Base-by-base conservation (phyloP, 106 monocot species). In the Dioscorea alata region DNA sequence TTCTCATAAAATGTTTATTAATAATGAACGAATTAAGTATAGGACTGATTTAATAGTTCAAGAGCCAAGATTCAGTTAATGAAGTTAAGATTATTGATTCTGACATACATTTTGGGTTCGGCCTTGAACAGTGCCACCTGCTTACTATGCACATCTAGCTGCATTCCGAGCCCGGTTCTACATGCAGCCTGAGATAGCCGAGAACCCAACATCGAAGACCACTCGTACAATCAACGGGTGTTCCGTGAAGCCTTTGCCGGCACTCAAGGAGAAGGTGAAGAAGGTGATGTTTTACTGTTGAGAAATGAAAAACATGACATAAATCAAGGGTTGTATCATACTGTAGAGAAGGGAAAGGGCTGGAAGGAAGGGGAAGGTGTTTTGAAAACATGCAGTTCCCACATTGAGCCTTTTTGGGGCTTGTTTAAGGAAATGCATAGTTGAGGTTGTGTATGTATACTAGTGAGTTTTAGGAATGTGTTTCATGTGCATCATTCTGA, bases 241-340 rank as follows among this genome's bases (percentile, higher is more conserved):
- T 5, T 71, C 73, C 13, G 87, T 88, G 57, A 88, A 80, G 59
- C 78, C 75, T 8, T 63, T 77, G 25, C 82, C 67, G 31, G 80
- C 77, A 9, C 58, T 90, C 59, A 90, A 94, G 60, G 90, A 94
- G 71, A 90, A 87, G 71, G 94, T 90, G 69, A 94, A 94, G 79
- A 76, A 75, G 28, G 81, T 82, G 70, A 84, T 88, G 88, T 82
- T 81, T 56, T 88, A 84, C 69, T 84, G 81, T 57, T 84, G 60
- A 75, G 33, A 19, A 34, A 60, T 69, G 35, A 61, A 13, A 64
- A 63, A 12, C 57, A 49, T 33, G 15, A 51, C 15, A 32, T 9
- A 33, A 67, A 32, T 74, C 61, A 57, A 54, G 42, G 71, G 56
- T 23, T 67, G 74, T 70, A 33, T 61, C 57, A 76, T 57, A 71